Conservation (phyloP, 805 yeast species). For the Wickerhamomyces bovis region DNA sequence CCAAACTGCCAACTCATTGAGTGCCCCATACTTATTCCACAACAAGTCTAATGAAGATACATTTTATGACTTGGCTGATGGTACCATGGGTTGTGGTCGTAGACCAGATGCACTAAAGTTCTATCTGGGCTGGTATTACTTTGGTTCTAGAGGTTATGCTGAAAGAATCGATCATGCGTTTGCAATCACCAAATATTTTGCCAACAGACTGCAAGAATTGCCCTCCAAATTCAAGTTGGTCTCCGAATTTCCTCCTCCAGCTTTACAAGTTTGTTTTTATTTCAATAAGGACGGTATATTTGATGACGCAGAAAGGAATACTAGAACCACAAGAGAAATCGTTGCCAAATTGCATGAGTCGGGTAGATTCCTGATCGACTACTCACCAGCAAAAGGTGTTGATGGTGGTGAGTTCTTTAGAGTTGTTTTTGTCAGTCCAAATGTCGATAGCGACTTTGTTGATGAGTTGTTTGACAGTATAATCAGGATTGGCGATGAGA, state of each 20-base stretch:
- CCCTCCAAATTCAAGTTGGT: slow-evolving; percentile 48
- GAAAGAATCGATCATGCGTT: slow-evolving; percentile 69
- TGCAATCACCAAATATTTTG: slow-evolving; percentile 57
- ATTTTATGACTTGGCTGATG: slow-evolving; percentile 73
- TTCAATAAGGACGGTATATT: slow-evolving; percentile 42
- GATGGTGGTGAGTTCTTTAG: slow-evolving; percentile 74
- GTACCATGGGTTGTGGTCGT: slow-evolving; percentile 90
- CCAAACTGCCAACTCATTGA: slow-evolving; percentile 66
- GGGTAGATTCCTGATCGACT: slow-evolving; percentile 73
- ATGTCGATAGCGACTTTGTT: slow-evolving; percentile 35
- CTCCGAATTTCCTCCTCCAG: slow-evolving; percentile 57
- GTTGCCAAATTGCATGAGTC: slow-evolving; percentile 51
- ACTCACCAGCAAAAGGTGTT: slow-evolving; percentile 61
- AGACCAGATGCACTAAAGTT: slow-evolving; percentile 77
- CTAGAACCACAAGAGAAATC: slow-evolving; percentile 54
- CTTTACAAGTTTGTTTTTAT: slow-evolving; percentile 80
- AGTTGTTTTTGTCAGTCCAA: slow-evolving; percentile 76
- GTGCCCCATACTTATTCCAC: slow-evolving; percentile 81
- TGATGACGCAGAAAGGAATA: slow-evolving; percentile 32
- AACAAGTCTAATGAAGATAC: slow-evolving; percentile 44
- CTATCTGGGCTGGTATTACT: slow-evolving; percentile 76
- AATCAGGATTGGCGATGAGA: slow-evolving; percentile 27
- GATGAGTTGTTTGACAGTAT: slow-evolving; percentile 40
- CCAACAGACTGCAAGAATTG: slow-evolving; percentile 30
- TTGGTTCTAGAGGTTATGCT: slow-evolving; percentile 62